Evolutionary conservation across 1,284 basidiomycete species (phyloP).

Genomic region (Schizopora paradoxa): DNA sequence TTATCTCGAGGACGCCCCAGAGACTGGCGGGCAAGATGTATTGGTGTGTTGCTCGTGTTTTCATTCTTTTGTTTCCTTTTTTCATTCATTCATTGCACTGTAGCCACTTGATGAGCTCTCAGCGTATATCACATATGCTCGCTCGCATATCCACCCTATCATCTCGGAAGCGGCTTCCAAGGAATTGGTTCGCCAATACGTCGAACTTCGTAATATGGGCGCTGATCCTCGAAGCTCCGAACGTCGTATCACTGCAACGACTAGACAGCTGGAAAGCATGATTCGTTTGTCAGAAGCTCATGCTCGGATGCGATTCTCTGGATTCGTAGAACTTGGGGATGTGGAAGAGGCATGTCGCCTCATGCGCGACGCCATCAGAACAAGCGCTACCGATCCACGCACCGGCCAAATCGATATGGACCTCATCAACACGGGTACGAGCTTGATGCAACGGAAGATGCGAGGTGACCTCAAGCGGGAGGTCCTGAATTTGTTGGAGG

Average conservation of each 20-base stretch:
- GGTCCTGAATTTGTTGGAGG: slow-evolving; percentile 63
- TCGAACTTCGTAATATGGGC: slow-evolving; percentile 90
- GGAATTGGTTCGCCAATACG: slow-evolving; percentile 86
- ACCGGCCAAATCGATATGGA: slow-evolving; percentile 98
- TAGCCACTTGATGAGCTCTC: slow-evolving; percentile 88
- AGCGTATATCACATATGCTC: slow-evolving; percentile 91
- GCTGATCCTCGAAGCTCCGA: slow-evolving; percentile 84
- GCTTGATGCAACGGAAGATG: slow-evolving; percentile 75
- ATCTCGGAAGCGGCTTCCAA: slow-evolving; percentile 83
- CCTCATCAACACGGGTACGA: slow-evolving; percentile 90
- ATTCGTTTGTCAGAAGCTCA: slow-evolving; percentile 97
- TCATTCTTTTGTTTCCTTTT: slow-evolving; percentile 4
- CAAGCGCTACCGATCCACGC: slow-evolving; percentile 89
- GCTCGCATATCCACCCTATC: slow-evolving; percentile 84
- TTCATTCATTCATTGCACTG: not conserved
- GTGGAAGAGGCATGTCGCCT: slow-evolving; percentile 89
- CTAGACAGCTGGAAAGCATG: slow-evolving; percentile 95
- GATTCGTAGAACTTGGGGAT: slow-evolving; percentile 80
- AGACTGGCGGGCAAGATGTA: slow-evolving; percentile 65
- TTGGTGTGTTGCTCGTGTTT: slow-evolving; percentile 49
- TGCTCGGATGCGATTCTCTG: slow-evolving; percentile 90
- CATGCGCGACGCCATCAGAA: slow-evolving; percentile 94
- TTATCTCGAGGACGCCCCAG: slow-evolving; percentile 89
- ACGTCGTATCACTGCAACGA: slow-evolving; percentile 96
- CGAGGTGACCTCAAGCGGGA: slow-evolving; percentile 83